Conservation (phyloP, 805 yeast genomes). For the Cyberlindnera euphorbiae region DNA sequence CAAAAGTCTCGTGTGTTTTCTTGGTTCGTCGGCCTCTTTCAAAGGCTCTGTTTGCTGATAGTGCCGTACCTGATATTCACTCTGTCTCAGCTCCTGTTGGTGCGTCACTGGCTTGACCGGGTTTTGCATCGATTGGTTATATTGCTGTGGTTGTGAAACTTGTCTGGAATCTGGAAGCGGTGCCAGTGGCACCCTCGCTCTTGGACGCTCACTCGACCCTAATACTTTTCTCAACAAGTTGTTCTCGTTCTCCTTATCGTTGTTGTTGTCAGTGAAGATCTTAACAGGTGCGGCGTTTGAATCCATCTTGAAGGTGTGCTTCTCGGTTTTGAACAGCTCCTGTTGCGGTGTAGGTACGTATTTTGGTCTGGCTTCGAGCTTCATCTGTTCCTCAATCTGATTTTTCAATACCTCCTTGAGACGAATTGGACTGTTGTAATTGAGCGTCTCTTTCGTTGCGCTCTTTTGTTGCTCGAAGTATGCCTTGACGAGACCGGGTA, state of each 20-base stretch:
- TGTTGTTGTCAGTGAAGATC: constrained; percentile 6
- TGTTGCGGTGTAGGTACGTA: constrained; percentile 15
- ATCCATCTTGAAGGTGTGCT: background rate
- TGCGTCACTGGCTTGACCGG: too few species aligned
- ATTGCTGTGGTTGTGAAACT: constrained; percentile 8
- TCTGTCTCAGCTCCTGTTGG: constrained; percentile 1
- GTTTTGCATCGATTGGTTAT: too few species aligned
- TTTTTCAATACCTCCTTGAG: constrained; percentile 20
- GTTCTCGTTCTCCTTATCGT: constrained; percentile 15
- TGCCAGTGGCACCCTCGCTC: constrained; percentile 19
- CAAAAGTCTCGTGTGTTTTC: constrained; percentile 22
- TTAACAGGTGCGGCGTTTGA: constrained; percentile 3
- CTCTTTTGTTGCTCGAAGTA: constrained; percentile 34
- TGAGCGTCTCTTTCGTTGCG: constrained; percentile 26
- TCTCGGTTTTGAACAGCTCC: constrained; percentile 10
- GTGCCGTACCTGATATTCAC: constrained; percentile 16
- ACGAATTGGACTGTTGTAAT: constrained; percentile 21
- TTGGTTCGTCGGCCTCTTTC: constrained; percentile 22
- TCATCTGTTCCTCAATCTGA: constrained; percentile 24
- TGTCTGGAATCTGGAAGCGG: constrained; percentile 13
- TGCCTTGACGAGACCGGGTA: constrained; percentile 31
- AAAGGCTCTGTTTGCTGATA: constrained; percentile 21
- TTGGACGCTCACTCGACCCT: constrained; percentile 10
- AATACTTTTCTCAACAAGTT: background rate
- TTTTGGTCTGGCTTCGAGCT: constrained; percentile 14